These are phyloP conservation scores for Phytomonas serpens DNA, from an alignment of 208 protist genomes.

Conservation along the genomic window DNA sequence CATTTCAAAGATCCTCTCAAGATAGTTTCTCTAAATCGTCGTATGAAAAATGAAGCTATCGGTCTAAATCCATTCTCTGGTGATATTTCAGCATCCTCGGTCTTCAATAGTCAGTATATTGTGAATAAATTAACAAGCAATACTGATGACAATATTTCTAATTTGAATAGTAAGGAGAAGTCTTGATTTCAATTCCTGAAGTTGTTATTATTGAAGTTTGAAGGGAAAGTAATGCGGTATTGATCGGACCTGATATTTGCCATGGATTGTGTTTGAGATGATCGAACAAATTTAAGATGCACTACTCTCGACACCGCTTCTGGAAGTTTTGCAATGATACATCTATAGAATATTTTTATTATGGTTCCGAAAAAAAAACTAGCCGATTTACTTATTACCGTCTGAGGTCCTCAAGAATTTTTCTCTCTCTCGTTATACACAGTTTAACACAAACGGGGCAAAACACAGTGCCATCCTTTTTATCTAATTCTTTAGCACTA, in stretches of 20 bases:
- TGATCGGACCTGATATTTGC: not conserved
- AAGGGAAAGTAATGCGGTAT: not conserved
- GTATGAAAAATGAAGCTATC: not conserved
- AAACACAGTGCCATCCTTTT: not conserved
- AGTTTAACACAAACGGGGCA: not conserved
- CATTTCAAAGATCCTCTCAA: conserved; percentile 1
- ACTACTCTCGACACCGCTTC: not conserved
- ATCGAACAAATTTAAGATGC: not conserved
- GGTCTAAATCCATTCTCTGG: not conserved
- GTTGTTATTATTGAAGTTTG: not conserved
- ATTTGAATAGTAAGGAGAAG: not conserved
- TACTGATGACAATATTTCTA: conserved; percentile 1
- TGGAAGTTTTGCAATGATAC: not conserved
- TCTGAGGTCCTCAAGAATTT: not conserved
- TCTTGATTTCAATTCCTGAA: not conserved
- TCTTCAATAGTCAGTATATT: not conserved
- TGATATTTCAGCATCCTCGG: not conserved
- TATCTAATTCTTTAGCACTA: not conserved
- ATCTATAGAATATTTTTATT: not conserved
- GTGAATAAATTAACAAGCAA: not conserved
- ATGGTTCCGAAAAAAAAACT: not conserved
- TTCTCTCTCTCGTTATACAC: not conserved
- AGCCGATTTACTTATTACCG: not conserved
- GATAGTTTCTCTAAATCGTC: not conserved
- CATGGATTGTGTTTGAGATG: not conserved